Evolutionary conservation across 1,139 yeast genomes (phyloP).

Genomic region (Hansenula anomala): DNA sequence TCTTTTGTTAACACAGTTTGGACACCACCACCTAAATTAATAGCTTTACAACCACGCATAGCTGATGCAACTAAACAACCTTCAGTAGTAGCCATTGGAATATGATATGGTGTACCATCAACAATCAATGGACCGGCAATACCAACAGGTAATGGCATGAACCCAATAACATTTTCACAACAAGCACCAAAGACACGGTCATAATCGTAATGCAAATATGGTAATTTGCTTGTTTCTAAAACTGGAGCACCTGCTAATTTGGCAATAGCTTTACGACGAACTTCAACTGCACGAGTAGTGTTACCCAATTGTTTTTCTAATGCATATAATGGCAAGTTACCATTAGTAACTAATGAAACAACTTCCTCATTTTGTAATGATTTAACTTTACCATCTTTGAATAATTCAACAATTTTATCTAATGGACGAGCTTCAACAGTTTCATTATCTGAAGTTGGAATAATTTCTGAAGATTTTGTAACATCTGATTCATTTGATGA

Average conservation of each 20-base stretch:
- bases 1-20: conserved; percentile 88
- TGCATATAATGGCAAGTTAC: conserved; percentile 88
- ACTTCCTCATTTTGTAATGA: conserved; percentile 70
- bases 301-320: conserved; percentile 87
- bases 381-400: conserved; percentile 71
- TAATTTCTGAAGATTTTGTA: conserved; percentile 19
- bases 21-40: conserved; percentile 96
- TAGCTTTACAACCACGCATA: conserved; percentile 98
- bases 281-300: conserved; percentile 84
- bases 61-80: conserved; percentile 98
- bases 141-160: conserved; percentile 93
- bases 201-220: conserved; percentile 81
- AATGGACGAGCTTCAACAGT: conserved; percentile 35
- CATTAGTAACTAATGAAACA: conserved; percentile 61
- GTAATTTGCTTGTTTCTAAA: conserved; percentile 65
- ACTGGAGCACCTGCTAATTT: conserved; percentile 78
- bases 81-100: conserved; percentile 99
- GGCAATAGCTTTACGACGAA: conserved; percentile 90
- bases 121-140: conserved; percentile 94
- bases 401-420: conserved; percentile 57
- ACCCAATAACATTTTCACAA: conserved; percentile 97
- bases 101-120: conserved; percentile 81
- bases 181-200: conserved; percentile 98
- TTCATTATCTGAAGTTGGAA: conserved; percentile 18
- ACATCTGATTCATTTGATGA: conserved; percentile 7